A percentile compares a stretch with the other conserved stretches of the same genome.
Conservation (phyloP, 2,329 filamentous ascomycete genomes). For the Exophiala sideris region DNA sequence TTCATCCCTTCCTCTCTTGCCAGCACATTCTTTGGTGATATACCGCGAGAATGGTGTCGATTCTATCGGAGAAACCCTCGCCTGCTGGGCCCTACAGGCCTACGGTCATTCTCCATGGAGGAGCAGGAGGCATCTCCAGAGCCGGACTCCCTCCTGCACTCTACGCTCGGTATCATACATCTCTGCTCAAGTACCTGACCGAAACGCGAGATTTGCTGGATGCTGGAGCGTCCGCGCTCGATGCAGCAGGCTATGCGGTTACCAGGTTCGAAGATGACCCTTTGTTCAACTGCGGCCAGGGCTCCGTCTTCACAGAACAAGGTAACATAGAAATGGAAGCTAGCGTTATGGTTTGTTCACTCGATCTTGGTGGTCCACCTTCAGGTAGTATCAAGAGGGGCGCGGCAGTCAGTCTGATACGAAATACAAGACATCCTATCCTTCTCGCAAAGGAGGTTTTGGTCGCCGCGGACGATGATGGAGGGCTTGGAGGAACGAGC, state of each 20-base stretch:
- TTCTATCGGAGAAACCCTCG: conserved; percentile 4
- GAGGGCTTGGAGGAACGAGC: conserved; percentile 32
- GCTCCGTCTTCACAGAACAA: conserved; percentile 80
- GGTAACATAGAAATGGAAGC: conserved; percentile 84
- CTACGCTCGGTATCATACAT: conserved; percentile 57
- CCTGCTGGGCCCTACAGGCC: conserved; percentile 43
- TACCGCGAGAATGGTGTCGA: neutral
- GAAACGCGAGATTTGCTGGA: conserved; percentile 42
- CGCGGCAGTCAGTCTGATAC: conserved; percentile 71
- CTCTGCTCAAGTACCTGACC: conserved; percentile 61
- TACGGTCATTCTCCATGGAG: conserved; percentile 68
- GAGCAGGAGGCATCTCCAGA: conserved; percentile 66
- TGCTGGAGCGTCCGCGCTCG: conserved; percentile 55
- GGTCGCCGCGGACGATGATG: conserved; percentile 60
- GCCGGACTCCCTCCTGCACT: conserved; percentile 56
- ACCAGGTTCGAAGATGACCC: conserved; percentile 71
- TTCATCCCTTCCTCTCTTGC: neutral
- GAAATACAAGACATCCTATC: conserved; percentile 75
- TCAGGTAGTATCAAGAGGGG: conserved; percentile 61
- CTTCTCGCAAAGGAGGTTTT: conserved; percentile 69
- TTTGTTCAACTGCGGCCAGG: conserved; percentile 79
- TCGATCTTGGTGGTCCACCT: conserved; percentile 22
- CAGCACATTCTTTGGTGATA: neutral
- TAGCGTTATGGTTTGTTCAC: conserved; percentile 72
- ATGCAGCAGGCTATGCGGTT: conserved; percentile 73